Base-by-base conservation (phyloP, 1,284 basidiomycete genomes). In the Ceratobasidium sp. region DNA sequence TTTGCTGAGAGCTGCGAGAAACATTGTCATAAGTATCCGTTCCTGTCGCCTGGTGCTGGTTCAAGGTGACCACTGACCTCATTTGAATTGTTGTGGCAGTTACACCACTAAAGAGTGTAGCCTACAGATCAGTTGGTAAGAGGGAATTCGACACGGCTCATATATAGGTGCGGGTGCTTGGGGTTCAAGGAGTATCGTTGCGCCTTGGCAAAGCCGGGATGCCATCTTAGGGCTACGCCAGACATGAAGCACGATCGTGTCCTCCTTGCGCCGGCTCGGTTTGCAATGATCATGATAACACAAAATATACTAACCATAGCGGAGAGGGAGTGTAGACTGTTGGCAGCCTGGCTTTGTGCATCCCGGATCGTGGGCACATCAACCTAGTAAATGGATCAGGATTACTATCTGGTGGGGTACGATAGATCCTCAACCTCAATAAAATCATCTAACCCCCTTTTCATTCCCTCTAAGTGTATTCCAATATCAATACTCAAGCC, bases 361-460 rank as follows among this genome's bases (percentile, higher is more conserved):
- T 88, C 89, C 50, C 87, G 85, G 73, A 91, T 90, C 0, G 87
- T 87, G n/a, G 88, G 88, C 15, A 91, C 87, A 75, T 87, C 87
- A 58, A 54, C 64, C 64, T 67, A 34, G 8, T 87, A 56, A n/a
- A n/a, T n/a, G 8, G n/a, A 27, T 53, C n/a, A 43, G 29, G 15
- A 22, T 10, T 20, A 5, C 29, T 45, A n/a, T 13, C 12, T 2
- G 13, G 10, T 29, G 22, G 7, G 20, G 32, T n/a, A n/a, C 45
- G 55, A 73, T 53, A 32, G 43, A 84, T 71, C 71, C 87, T 87
- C 87, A 70, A 90, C 83, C 81, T 89, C 87, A 65, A 89, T 85
- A 78, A 90, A 90, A 77, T 87, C 85, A 1, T 82, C 82, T 22
- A 91, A 77, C 0, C 86, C 85, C 2, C 83, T 79, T 3, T 86